phyloP scores from a whole-genome alignment of 148 eudicot species.

The Arctostaphylos glauca region DNA sequence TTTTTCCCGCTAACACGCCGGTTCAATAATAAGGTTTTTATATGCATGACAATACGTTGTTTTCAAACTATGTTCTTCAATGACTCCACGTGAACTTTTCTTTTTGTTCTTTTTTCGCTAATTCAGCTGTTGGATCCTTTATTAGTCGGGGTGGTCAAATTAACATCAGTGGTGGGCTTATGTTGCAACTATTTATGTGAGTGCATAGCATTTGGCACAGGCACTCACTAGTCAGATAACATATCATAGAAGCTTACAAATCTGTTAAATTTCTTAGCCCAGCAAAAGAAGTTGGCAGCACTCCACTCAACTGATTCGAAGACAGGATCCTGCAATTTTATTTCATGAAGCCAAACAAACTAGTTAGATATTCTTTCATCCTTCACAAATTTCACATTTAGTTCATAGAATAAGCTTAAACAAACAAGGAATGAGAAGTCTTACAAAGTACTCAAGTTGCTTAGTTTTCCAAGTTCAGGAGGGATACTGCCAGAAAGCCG shows the following conservation, averaged over 20 bases:
- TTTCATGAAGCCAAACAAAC: slow-evolving; percentile 15
- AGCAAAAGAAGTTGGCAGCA: slow-evolving; percentile 54
- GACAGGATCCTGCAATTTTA: slow-evolving; percentile 50
- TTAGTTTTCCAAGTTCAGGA: slow-evolving; percentile 49
- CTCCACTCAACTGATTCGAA: slow-evolving; percentile 59
- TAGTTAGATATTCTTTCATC: neutral
- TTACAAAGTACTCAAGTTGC: slow-evolving; percentile 50
- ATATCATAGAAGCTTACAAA: slow-evolving; percentile 41
- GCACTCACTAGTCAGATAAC: neutral
- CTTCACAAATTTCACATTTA: neutral
- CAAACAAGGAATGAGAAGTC: slow-evolving; percentile 18
- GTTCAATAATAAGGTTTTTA: no score
- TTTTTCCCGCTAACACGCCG: no score
- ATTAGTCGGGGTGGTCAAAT: no score
- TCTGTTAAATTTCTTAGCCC: slow-evolving; percentile 48
- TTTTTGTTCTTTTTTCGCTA: no score
- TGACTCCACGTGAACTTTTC: no score
- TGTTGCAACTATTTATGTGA: no score
- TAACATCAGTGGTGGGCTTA: no score
- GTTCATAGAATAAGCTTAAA: neutral
- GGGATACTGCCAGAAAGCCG: slow-evolving; percentile 56
- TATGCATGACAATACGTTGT: no score
- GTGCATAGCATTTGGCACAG: no score
- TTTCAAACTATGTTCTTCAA: no score
- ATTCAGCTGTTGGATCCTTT: no score